Conservation (phyloP, 805 yeast genomes). For the Metschnikowia lachancei region DNA sequence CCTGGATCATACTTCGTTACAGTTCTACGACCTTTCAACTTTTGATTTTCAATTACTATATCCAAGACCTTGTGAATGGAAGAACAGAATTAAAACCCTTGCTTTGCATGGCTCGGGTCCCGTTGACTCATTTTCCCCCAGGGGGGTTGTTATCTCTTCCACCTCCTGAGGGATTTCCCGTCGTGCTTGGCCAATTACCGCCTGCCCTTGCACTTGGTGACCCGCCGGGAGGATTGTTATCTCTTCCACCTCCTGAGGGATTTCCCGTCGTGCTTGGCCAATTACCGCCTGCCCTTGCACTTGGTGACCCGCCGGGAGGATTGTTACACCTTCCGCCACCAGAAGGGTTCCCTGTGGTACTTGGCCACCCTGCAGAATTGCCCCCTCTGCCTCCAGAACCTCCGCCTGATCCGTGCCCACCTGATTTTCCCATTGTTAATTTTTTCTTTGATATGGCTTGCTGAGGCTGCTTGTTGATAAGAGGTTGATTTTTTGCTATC, state of each 20-base stretch:
- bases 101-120: background rate
- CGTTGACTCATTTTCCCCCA: background rate
- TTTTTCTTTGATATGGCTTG: too few relatives aligned
- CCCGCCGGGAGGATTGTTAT: background rate
- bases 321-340: background rate
- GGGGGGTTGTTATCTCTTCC: constrained; percentile 5
- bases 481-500: too few relatives aligned
- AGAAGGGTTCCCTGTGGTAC: constrained; percentile 5
- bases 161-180: constrained; percentile 4
- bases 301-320: background rate
- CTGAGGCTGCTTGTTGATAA: too few relatives aligned
- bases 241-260: constrained; percentile 7
- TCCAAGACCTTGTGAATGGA: background rate
- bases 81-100: background rate
- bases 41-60: too few relatives aligned
- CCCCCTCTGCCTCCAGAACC: background rate
- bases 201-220: background rate
- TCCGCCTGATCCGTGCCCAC: constrained; percentile 5
- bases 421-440: constrained; percentile 1
- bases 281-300: background rate
- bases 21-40: too few relatives aligned
- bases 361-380: constrained; percentile 2
- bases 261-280: background rate
- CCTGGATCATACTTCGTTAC: too few relatives aligned
- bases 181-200: background rate